Conservation (phyloP, 2,329 filamentous ascomycete species). For the Cadophora luteo-olivacea region DNA sequence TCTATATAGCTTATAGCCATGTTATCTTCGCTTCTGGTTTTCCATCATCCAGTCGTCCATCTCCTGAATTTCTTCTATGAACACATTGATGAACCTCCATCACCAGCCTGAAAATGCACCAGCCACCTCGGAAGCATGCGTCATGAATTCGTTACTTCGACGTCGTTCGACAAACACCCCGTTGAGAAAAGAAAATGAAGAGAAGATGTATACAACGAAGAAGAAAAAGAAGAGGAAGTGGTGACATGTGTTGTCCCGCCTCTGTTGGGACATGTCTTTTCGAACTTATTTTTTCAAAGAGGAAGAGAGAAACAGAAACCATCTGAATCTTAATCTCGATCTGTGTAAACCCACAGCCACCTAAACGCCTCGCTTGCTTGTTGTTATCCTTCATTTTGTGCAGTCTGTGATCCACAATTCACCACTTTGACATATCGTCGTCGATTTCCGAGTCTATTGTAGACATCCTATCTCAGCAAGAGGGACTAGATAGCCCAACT, state of each 20-base stretch:
- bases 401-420: constrained; percentile 2
- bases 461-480: neutral
- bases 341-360: neutral
- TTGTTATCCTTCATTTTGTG: constrained; percentile 14
- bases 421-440: neutral
- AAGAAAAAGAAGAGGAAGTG: neutral
- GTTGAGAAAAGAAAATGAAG: neutral
- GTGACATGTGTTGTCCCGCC: neutral
- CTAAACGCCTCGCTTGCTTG: constrained; percentile 16
- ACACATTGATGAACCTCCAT: neutral
- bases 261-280: neutral
- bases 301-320: neutral
- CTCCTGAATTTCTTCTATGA: neutral
- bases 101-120: neutral
- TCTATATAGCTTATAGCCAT: neutral
- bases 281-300: neutral
- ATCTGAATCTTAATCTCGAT: neutral
- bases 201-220: constrained; percentile 9
- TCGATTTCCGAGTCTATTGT: neutral
- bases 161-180: neutral
- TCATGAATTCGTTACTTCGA: constrained; percentile 2
- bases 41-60: neutral
- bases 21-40: neutral
- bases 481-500: constrained; percentile 72
- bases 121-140: neutral